Evolutionary conservation across 225 moss, liverwort and hornwort genomes (phyloP), one percentile per base, ranked within the genome.

Genomic region (Physcomitrellopsis africana): DNA sequence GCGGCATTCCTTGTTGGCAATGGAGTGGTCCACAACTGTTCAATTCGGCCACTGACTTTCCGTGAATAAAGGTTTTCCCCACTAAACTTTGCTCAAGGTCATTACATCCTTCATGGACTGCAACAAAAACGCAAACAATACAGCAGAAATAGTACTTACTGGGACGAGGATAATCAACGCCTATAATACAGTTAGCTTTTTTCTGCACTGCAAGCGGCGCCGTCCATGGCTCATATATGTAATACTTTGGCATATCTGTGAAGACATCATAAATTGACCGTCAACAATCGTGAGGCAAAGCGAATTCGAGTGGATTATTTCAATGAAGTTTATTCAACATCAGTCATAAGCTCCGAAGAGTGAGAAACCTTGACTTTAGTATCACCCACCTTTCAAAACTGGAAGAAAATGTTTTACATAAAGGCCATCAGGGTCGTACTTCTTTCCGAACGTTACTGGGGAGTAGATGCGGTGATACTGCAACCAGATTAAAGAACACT

Each of bases 391-490:
- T 93, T 91, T 99, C 47, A 99, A 47, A 32, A 93, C 77, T 12
- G 95, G 99, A 67, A 99, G 74, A 67, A 99, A 99, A 72, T 92
- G 93, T 57, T 86, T 91, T 60, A 99, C 90, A 67, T 93, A 99
- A 11, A 81, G 84, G 18, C 99, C 99, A 16, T 99, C 90, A 8
- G 93, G 89, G 76, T 99, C 99, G 66, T 99, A 85, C 72, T 95
- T 99, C 82, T 95, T 93, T 42, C 69, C 95, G 78, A 99, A 99
- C 43, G 95, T 82, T 10, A 92, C 60, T 1, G 99, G 99, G 5
- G 99, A 99, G 69, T 95, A 99, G 56, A 99, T 95, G 42, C 99
- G 95, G 78, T 99, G 99, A 74, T 99, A 99, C 95, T 99, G 84
- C 84, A 84, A 54, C 44, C 81, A 70, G 14, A 74, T 55, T 16